Percentiles rank a stretch among this genome's conserved stretches.
Conservation (phyloP, 148 eudicot genomes). For the Silene uniflora region DNA sequence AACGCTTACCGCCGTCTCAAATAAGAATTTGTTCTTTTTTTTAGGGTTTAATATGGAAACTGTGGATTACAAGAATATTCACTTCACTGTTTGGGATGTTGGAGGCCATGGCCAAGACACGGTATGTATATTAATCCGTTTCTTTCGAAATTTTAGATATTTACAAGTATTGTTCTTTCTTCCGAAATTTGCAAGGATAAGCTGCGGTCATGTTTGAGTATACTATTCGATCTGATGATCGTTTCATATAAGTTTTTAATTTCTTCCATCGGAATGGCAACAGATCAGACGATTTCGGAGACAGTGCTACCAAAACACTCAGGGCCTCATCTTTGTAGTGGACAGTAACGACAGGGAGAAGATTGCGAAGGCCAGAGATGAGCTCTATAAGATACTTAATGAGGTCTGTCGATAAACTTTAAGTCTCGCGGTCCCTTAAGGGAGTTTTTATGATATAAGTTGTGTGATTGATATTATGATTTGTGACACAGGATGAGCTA, state of each 20-base stretch:
- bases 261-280: not conserved
- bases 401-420: constrained; percentile 17
- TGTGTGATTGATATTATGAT: no score
- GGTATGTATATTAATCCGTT: constrained; percentile 31
- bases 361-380: constrained; percentile 22
- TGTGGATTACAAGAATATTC: constrained; percentile 66
- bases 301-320: constrained; percentile 18
- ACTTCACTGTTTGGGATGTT: constrained; percentile 91
- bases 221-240: not conserved
- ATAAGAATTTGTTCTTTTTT: not conserved
- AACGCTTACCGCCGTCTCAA: no score
- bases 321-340: constrained; percentile 26
- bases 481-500: constrained; percentile 27
- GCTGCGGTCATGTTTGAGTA: no score
- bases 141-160: not conserved
- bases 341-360: constrained; percentile 26
- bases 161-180: no score
- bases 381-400: constrained; percentile 26
- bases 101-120: constrained; percentile 90
- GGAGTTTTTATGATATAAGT: no score
- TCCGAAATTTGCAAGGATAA: no score
- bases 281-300: constrained; percentile 77
- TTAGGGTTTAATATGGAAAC: constrained; percentile 88
- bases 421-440: no score
- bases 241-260: not conserved